phyloP scores from a whole-genome alignment of 192 early-diverging fungal genomes.

The Thamnidium elegans region DNA sequence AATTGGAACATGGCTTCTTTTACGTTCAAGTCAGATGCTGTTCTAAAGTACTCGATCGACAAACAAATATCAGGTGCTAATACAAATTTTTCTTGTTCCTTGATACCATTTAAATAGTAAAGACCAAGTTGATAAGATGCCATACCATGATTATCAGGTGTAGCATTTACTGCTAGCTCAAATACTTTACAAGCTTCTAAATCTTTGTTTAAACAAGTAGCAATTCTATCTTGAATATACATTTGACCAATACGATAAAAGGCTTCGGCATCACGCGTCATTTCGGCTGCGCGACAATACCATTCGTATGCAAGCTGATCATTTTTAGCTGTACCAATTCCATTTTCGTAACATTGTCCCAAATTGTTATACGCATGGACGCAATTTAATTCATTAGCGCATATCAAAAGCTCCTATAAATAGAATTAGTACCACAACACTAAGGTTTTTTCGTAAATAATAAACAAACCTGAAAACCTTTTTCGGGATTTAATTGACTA shows the following conservation, averaged over 20 bases:
- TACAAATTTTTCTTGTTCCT: not conserved
- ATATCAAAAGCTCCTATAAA: slow-evolving; percentile 24
- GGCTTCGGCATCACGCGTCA: slow-evolving; percentile 31
- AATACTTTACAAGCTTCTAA: slow-evolving; percentile 2
- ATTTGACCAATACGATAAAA: slow-evolving; percentile 29
- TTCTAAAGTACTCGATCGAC: slow-evolving; percentile 16
- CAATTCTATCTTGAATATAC: slow-evolving; percentile 4
- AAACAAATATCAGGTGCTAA: not conserved
- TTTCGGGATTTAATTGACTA: slow-evolving; percentile 17
- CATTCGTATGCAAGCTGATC: slow-evolving; percentile 22
- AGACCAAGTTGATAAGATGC: slow-evolving; percentile 4
- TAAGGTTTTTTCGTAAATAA: not conserved
- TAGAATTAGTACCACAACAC: too few species aligned
- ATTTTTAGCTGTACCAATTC: slow-evolving; percentile 24
- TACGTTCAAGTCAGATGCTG: slow-evolving; percentile 4
- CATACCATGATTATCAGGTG: slow-evolving; percentile 9
- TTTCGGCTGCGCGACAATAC: slow-evolving; percentile 28
- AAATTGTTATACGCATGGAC: slow-evolving; percentile 29
- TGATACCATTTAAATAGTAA: slow-evolving; percentile 18
- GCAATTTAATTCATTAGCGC: slow-evolving; percentile 30
- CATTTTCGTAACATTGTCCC: slow-evolving; percentile 36
- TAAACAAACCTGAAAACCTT: slow-evolving; percentile 18
- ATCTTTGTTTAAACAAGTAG: slow-evolving; percentile 1
- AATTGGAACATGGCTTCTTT: slow-evolving; percentile 22
- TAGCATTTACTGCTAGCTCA: slow-evolving; percentile 1